These are phyloP conservation scores for Parsonsia alboflavescens DNA, from an alignment of 257 asterid genomes.

Conservation along the genomic window DNA sequence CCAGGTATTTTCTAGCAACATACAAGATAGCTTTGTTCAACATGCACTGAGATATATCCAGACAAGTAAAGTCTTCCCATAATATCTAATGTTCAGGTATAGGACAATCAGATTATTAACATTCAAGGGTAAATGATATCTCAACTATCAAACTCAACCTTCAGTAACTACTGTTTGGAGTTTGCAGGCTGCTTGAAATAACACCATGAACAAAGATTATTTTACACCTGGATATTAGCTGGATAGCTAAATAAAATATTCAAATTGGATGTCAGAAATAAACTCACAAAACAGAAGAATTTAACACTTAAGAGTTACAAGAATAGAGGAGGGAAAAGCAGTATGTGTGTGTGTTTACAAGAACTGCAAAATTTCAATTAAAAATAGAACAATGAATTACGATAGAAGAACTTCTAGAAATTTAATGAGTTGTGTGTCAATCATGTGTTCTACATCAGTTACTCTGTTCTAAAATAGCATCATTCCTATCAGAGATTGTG, in stretches of 20 bases:
- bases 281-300: neutral
- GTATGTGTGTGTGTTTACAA: too few relatives aligned
- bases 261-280: neutral
- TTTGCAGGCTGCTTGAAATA: neutral
- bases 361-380: neutral
- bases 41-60: conserved; percentile 86
- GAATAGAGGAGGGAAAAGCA: neutral
- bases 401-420: conserved; percentile 1
- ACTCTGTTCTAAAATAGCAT: neutral
- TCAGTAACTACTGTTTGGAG: neutral
- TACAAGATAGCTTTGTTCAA: conserved; percentile 69
- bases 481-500: neutral
- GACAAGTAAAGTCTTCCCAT: conserved; percentile 92
- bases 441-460: too few relatives aligned
- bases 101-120: conserved; percentile 5
- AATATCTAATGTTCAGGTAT: conserved; percentile 59
- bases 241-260: neutral
- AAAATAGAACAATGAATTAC: neutral
- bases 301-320: neutral
- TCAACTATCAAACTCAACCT: neutral
- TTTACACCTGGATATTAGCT: neutral
- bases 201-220: neutral
- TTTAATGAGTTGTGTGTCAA: neutral
- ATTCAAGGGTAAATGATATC: neutral
- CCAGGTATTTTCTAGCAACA: conserved; percentile 60